These are phyloP conservation scores for Arctostaphylos glauca DNA, from an alignment of 148 eudicot species.

Conservation along the genomic window DNA sequence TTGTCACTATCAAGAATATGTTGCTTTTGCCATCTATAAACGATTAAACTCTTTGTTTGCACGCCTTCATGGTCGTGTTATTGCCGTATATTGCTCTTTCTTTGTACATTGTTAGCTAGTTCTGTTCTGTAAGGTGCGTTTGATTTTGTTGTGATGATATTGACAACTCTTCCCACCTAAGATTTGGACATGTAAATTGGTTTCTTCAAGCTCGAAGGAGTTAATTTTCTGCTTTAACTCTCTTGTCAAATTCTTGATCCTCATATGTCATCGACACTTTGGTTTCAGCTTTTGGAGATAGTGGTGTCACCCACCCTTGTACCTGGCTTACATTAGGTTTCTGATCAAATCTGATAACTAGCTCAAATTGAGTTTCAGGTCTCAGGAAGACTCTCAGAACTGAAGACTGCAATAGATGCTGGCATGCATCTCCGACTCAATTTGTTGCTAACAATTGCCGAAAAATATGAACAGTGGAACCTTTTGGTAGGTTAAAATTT, in stretches of 20 bases:
- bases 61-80: background rate
- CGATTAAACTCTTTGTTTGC: background rate
- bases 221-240: background rate
- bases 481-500: conserved; percentile 51
- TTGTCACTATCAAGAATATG: background rate
- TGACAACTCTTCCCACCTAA: background rate
- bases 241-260: background rate
- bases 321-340: background rate
- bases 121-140: background rate
- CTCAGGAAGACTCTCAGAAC: conserved; percentile 73
- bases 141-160: background rate
- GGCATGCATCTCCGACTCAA: conserved; percentile 72
- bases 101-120: background rate
- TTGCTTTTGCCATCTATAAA: too few species aligned
- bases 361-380: conserved; percentile 45
- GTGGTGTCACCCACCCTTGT: background rate
- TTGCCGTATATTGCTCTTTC: background rate
- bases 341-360: background rate
- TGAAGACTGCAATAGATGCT: conserved; percentile 81
- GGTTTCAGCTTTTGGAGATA: background rate
- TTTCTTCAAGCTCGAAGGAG: background rate
- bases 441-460: conserved; percentile 71
- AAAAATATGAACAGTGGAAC: conserved; percentile 82
- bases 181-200: background rate
- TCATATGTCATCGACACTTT: background rate